These are phyloP conservation scores for Theileria luwenshuni DNA, from an alignment of 169 alveolate genomes.

Conservation along the genomic window DNA sequence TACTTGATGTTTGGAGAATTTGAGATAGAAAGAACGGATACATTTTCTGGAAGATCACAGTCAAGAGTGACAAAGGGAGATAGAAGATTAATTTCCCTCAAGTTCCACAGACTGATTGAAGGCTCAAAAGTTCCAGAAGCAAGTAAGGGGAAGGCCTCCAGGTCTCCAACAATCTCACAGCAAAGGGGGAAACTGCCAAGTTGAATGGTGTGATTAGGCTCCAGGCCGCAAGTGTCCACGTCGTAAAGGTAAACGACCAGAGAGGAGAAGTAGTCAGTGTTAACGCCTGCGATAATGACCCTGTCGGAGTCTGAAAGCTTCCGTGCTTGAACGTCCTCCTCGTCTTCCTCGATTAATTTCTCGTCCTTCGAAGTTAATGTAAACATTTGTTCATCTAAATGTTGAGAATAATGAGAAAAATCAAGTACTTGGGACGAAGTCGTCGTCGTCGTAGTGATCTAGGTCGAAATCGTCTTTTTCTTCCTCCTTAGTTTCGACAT, in stretches of 20 bases:
- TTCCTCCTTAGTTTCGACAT: constrained; percentile 25
- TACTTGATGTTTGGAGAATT: constrained; percentile 14
- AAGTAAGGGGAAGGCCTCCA: constrained; percentile 33
- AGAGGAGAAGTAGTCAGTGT: constrained; percentile 52
- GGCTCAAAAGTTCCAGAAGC: constrained; percentile 60
- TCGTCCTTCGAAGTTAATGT: constrained; percentile 48
- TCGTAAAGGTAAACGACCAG: constrained; percentile 49
- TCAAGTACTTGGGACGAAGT: constrained; percentile 37
- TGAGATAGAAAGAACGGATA: constrained; percentile 45
- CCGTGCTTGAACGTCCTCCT: constrained; percentile 57
- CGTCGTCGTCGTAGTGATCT: constrained; percentile 56
- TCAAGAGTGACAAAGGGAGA: constrained; percentile 39
- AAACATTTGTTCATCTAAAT: constrained; percentile 53
- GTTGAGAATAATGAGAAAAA: too few relatives aligned
- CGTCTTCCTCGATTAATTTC: constrained; percentile 46
- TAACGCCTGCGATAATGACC: constrained; percentile 52
- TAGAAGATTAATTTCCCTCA: constrained; percentile 43
- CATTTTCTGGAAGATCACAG: neutral
- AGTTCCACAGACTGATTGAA: constrained; percentile 35
- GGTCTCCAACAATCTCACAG: constrained; percentile 36
- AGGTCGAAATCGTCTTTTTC: constrained; percentile 45
- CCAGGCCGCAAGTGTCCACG: constrained; percentile 60
- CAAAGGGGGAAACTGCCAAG: constrained; percentile 46
- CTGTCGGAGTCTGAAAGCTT: constrained; percentile 54
- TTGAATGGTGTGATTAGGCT: constrained; percentile 51